Percentiles rank a stretch among this genome's conserved stretches.
Evolutionary conservation across 257 asterid species (phyloP).

Genomic region (Cordia subcordata): DNA sequence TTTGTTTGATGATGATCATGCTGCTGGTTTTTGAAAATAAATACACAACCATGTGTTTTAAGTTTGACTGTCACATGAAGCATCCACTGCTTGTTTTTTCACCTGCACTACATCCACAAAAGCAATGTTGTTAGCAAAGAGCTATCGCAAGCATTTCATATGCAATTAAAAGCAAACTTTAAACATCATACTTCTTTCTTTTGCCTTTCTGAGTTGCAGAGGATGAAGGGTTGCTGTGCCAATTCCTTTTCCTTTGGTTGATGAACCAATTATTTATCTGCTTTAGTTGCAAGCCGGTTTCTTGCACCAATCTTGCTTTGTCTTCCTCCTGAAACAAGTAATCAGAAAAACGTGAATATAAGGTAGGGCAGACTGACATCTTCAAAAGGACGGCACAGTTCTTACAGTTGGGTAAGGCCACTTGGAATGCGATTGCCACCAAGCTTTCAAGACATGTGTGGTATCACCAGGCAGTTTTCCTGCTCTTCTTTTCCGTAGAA

Average conservation of each 20-base stretch:
- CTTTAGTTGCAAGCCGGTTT: constrained; percentile 64
- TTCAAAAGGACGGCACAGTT: constrained; percentile 13
- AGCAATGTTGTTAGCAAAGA: constrained; percentile 3
- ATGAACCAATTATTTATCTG: constrained; percentile 76
- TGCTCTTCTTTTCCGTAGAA: constrained; percentile 69
- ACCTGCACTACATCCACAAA: constrained; percentile 25
- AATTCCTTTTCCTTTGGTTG: constrained; percentile 70
- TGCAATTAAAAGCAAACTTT: background rate
- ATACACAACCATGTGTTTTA: background rate
- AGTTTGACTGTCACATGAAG: constrained; percentile 17
- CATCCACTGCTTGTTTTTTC: constrained; percentile 27
- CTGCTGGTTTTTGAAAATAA: background rate
- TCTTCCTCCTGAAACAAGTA: constrained; percentile 48
- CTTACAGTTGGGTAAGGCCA: constrained; percentile 90
- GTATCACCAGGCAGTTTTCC: constrained; percentile 87
- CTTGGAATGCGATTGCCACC: constrained; percentile 90
- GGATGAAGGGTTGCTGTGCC: constrained; percentile 70
- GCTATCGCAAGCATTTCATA: background rate
- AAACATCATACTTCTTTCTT: constrained; percentile 46
- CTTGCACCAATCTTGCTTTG: constrained; percentile 55
- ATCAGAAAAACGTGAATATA: background rate
- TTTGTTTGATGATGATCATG: background rate
- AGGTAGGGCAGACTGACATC: constrained; percentile 35
- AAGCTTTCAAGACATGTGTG: constrained; percentile 62
- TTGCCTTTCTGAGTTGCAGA: constrained; percentile 47